phyloP scores from a whole-genome alignment of 345 rosid genomes.

The Luvunga scandens region DNA sequence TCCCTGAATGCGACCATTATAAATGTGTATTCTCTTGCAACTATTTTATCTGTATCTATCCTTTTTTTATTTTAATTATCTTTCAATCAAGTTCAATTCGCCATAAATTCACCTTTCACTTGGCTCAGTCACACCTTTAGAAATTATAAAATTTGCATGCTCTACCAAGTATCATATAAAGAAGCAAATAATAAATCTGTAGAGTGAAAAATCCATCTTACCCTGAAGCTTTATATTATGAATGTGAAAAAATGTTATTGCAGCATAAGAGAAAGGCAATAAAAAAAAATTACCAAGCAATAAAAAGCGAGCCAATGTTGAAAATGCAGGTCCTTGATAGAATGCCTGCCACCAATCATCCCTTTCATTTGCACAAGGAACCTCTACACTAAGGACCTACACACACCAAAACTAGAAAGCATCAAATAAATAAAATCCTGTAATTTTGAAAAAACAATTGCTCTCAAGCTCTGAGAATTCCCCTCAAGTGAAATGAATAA shows the following conservation, averaged over 20 bases:
- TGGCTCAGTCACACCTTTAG: not conserved
- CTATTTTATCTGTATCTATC: not conserved
- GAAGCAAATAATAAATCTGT: not conserved
- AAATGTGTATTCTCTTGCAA: not conserved
- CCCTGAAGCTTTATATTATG: not conserved
- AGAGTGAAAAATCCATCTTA: not conserved
- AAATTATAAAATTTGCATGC: not conserved
- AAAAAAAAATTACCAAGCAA: constrained; percentile 48
- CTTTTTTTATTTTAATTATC: not conserved
- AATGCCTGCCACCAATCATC: constrained; percentile 49
- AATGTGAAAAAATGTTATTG: not conserved
- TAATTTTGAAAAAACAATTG: not conserved
- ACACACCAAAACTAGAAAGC: constrained; percentile 1
- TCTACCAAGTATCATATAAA: not conserved
- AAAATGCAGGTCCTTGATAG: constrained; percentile 75
- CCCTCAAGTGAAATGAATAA: not conserved
- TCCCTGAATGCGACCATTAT: not conserved
- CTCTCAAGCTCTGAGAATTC: not conserved
- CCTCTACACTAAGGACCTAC: constrained; percentile 41
- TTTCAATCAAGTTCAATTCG: not conserved
- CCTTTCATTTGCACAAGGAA: constrained; percentile 51
- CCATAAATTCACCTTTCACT: not conserved
- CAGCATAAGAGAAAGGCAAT: not conserved
- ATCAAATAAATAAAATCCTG: not conserved
- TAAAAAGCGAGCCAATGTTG: constrained; percentile 61